phyloP scores from a whole-genome alignment of 2,329 filamentous ascomycete species.

The Dactylonectria macrodidyma region DNA sequence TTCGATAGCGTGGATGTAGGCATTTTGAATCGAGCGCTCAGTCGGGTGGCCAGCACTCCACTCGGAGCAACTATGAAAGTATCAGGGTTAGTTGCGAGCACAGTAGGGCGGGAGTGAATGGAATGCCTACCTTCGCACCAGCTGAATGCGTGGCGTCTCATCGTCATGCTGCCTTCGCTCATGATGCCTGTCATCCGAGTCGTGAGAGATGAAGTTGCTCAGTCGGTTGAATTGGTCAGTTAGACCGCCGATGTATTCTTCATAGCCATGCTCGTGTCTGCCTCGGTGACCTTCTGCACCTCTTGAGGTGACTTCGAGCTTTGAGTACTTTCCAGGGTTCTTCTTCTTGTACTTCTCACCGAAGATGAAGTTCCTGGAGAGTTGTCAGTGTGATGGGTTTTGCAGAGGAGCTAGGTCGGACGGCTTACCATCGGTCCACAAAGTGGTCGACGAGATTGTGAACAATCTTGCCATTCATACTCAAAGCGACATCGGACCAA shows the following conservation, averaged over 20 bases:
- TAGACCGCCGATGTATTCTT: constrained; percentile 60
- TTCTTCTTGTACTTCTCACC: constrained; percentile 80
- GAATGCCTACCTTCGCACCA: constrained; percentile 62
- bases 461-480: constrained; percentile 81
- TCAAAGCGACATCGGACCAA: constrained; percentile 90
- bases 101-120: background rate
- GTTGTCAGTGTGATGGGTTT: background rate
- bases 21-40: constrained; percentile 87
- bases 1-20: constrained; percentile 81
- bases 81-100: background rate
- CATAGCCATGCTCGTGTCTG: constrained; percentile 37
- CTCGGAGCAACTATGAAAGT: constrained; percentile 57
- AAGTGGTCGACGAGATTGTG: constrained; percentile 85
- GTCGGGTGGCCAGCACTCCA: constrained; percentile 68
- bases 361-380: constrained; percentile 83
- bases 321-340: constrained; percentile 65
- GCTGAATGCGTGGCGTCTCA: constrained; percentile 61
- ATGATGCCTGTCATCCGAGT: constrained; percentile 43
- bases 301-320: constrained; percentile 34
- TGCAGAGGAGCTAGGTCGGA: background rate
- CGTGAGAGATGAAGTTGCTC: constrained; percentile 56
- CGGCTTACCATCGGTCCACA: constrained; percentile 80
- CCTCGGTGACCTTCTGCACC: constrained; percentile 29
- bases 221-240: constrained; percentile 60
- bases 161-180: constrained; percentile 33